Percentiles rank a stretch among this genome's conserved stretches.
phyloP scores from a whole-genome alignment of 139 green algal species.

The Chlamydomonas incerta region DNA sequence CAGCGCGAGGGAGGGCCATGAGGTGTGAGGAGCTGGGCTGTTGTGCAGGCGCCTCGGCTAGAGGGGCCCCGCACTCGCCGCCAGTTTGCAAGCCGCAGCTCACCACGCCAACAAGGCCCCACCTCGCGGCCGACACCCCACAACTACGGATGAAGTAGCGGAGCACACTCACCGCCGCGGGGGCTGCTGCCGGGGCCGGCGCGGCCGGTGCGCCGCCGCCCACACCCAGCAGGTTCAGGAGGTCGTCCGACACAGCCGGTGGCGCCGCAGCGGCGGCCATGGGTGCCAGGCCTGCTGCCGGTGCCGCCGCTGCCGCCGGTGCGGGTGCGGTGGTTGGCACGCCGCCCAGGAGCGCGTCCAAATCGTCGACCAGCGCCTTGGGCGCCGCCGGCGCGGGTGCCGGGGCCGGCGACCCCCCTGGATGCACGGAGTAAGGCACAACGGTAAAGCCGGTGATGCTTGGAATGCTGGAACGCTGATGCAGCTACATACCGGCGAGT shows the following conservation, averaged over 20 bases:
- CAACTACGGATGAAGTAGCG: too few species aligned
- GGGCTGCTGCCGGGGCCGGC: background rate
- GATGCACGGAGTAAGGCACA: background rate
- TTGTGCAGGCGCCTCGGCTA: too few species aligned
- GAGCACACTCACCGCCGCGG: background rate
- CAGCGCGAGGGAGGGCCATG: too few species aligned
- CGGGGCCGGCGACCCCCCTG: background rate
- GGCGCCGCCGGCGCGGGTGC: background rate
- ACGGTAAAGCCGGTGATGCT: too few species aligned
- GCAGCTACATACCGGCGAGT: too few species aligned
- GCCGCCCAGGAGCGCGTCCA: constrained; percentile 38
- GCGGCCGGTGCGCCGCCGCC: background rate
- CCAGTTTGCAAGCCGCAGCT: too few species aligned
- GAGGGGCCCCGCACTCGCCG: too few species aligned
- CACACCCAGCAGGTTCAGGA: constrained; percentile 49
- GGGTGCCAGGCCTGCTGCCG: background rate
- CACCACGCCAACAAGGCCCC: background rate
- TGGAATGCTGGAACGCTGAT: too few species aligned
- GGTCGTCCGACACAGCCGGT: constrained; percentile 24
- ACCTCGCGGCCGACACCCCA: too few species aligned
- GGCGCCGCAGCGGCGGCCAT: background rate
- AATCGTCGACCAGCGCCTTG: constrained; percentile 35
- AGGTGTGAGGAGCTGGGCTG: too few species aligned
- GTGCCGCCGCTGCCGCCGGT: background rate
- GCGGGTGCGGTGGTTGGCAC: background rate